Evolutionary conservation across 257 asterid genomes (phyloP).

Genomic region (Scutellaria baicalensis): DNA sequence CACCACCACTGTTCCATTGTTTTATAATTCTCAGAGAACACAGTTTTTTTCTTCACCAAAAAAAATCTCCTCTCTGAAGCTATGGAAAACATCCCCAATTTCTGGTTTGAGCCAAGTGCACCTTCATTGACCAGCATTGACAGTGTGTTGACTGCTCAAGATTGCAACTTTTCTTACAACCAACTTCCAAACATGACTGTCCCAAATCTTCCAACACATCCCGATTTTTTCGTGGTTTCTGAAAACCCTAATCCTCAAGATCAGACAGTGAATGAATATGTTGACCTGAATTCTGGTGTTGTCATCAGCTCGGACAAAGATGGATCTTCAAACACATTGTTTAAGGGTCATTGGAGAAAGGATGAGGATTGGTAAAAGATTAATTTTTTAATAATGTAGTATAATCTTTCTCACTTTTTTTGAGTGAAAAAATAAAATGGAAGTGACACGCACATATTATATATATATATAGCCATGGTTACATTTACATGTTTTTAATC

Average conservation of each 20-base stretch:
- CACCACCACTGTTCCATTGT: not conserved
- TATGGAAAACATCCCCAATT: conserved; percentile 7
- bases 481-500: too few relatives aligned
- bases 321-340: conserved; percentile 20
- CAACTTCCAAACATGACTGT: conserved; percentile 1
- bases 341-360: conserved; percentile 67
- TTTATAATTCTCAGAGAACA: not conserved
- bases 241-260: too few relatives aligned
- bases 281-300: too few relatives aligned
- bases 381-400: too few relatives aligned
- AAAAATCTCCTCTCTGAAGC: conserved; percentile 10
- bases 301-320: not conserved
- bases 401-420: too few relatives aligned
- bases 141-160: conserved; percentile 28
- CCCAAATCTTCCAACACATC: not conserved
- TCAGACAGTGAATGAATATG: too few relatives aligned
- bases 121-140: conserved; percentile 31
- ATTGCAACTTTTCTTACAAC: conserved; percentile 7
- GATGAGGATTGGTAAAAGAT: too few relatives aligned
- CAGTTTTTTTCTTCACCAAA: conserved; percentile 12
- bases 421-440: too few relatives aligned
- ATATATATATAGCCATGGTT: too few relatives aligned
- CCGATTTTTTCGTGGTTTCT: not conserved
- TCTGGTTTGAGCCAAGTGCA: conserved; percentile 13
- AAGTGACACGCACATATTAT: too few relatives aligned